Base-by-base conservation (phyloP, 2,329 filamentous ascomycete species). In the Trichoderma oligosporum region DNA sequence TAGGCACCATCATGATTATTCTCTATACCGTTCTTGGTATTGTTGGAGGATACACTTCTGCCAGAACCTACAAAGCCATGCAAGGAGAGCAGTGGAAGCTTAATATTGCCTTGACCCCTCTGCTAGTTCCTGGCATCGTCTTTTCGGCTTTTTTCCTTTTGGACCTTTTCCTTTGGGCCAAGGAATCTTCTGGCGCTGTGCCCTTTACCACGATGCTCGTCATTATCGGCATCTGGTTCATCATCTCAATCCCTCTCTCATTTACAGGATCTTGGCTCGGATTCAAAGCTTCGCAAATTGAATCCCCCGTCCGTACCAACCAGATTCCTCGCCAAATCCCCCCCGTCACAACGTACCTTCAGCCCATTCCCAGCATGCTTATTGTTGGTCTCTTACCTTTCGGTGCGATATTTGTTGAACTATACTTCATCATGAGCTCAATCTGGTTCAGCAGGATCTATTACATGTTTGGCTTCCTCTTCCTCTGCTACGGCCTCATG, bases 401-500 rank as follows among this genome's bases (percentile, higher is more conserved):
- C 67, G 91, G 89, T 45, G 93, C 94, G 61, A 97, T 99, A 70
- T 97, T 97, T 64, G 92, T 97, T 45, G 94, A 99, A 76, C 85
- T 99, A 2, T 97, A 96, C 81, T 97, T 97, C 75, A 97, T 99
- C 78, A 96, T 99, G 90, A 96, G 87, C 75, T 96, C 90, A 24
- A 93, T 99, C 70, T 99, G 94, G 94, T 96, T 95, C 74, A 93
- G 87, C 78, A 91, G 94, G 74, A 94, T 99, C 64, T 99, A 99
- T 80, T 99, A 99, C 82, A 99, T 99, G 94, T 99, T 99, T 67
- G 94, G 94, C 20, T 99, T 99, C 81, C 78, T 99, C 33, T 99
- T 99, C 80, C 82, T 99, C 57, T 97, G 92, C 80, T 99, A 96
- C 69, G 92, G 89, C 9, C 82, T 99, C 48, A 97, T 99, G 91